Conservation (phyloP, 2,329 filamentous ascomycete species). For the Epichloe bromicola region DNA sequence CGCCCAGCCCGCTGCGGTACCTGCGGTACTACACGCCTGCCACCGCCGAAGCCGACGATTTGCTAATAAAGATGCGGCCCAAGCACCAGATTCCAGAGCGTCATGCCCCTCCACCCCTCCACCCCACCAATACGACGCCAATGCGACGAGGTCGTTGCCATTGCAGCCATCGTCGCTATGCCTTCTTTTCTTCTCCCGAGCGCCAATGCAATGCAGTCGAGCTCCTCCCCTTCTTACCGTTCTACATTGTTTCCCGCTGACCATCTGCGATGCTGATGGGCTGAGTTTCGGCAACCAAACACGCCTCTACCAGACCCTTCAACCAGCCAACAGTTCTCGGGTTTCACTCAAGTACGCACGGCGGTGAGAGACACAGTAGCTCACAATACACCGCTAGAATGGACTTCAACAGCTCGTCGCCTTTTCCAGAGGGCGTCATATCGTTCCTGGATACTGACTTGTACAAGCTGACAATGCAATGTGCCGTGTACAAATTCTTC, state of each 20-base stretch:
- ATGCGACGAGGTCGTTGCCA: neutral
- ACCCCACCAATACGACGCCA: too few species aligned
- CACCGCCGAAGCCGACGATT: neutral
- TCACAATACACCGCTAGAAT: conserved; percentile 22
- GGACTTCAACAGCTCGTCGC: conserved; percentile 54
- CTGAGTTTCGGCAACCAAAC: neutral
- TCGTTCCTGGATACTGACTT: conserved; percentile 74
- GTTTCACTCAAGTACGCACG: too few species aligned
- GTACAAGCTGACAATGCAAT: conserved; percentile 99
- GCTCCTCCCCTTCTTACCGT: neutral
- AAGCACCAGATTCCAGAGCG: neutral
- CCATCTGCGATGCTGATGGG: neutral
- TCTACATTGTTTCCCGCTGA: neutral
- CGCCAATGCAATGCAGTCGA: neutral
- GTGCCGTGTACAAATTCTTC: conserved; percentile 86
- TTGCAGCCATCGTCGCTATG: neutral
- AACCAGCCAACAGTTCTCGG: too few species aligned
- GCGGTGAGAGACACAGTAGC: too few species aligned
- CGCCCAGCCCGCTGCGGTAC: neutral
- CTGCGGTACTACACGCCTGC: too few species aligned
- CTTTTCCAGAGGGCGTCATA: conserved; percentile 62
- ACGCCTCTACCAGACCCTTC: neutral
- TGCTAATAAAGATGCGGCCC: neutral
- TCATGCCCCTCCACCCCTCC: conserved; percentile 14
- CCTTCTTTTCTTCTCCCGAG: neutral